Base-by-base conservation (phyloP, 257 asterid genomes). In the Solanum clarkiae region DNA sequence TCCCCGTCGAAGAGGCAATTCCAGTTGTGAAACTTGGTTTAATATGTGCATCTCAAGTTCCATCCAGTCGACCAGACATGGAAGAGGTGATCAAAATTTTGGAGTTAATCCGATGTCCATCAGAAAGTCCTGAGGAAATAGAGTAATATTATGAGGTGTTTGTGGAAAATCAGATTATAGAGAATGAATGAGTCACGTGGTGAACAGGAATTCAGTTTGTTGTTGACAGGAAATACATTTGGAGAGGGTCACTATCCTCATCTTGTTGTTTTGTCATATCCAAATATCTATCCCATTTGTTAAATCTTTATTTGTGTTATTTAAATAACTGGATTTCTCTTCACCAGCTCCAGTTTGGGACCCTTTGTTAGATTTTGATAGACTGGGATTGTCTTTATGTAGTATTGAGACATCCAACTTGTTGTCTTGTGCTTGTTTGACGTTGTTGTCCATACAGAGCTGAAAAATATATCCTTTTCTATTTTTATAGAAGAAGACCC, bases 41-140 rank as follows among this genome's bases (percentile, higher is more conserved):
- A 63, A 90, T 94, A 63, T 94, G 98, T 84, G 95, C 97, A 2
- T 94, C 98, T 69, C 98, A 93, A 87, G 97, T 94, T 86, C 97
- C 98, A 3, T 94, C 98, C 0, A 94, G 90, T 77, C 91, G 97
- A 20, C 97, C 98, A 2, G 97, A 92, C 65, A 94, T 94, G 98
- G 97, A 91, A 42, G 97, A 94, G 87, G 98, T 93, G 82, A 87
- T 94, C 84, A 89, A 89, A 86, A 94, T 94, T 71, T 88, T 94
- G 94, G 98, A 93, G 80, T 85, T 94, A 8, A 90, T 94, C 32
- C 89, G 86, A 77, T 87, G 91, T 88, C 92, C 97, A 44, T 60
- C 88, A 12, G 93, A 87, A 86, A 87, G 88, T 84, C 94, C 84
- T 40, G 93, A 88, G 85, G 95, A 90, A 45, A 47, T 90, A 66